Conservation (phyloP, 768 basidiomycete genomes). For the Rossbeevera mucosa region DNA sequence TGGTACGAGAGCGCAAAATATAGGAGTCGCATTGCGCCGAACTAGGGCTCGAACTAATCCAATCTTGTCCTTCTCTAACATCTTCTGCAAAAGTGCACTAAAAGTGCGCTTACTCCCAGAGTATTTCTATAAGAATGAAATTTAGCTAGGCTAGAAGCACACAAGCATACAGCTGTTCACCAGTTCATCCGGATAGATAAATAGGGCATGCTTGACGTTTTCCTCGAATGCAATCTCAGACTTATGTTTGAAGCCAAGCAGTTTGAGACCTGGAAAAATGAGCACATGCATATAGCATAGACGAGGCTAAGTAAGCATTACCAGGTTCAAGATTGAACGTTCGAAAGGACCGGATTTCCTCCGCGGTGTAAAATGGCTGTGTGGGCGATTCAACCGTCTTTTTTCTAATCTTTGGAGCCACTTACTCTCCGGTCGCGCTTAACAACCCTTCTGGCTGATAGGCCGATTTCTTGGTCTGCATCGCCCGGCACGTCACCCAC, state of each 20-base stretch:
- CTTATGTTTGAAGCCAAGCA: conserved; percentile 87
- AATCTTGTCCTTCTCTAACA: conserved; percentile 76
- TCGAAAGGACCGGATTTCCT: conserved; percentile 77
- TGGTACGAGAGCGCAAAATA: conserved; percentile 81
- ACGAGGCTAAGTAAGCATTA: conserved; percentile 26
- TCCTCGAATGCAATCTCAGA: conserved; percentile 74
- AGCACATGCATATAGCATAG: not conserved
- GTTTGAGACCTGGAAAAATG: conserved; percentile 60
- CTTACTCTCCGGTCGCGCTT: conserved; percentile 48
- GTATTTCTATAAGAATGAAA: conserved; percentile 47
- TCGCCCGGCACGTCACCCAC: conserved; percentile 25
- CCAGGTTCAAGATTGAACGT: conserved; percentile 77
- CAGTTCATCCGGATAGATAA: conserved; percentile 89
- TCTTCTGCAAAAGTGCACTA: conserved; percentile 76
- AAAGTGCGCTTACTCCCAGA: conserved; percentile 93
- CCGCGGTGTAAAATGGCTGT: conserved; percentile 81
- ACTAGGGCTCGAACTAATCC: conserved; percentile 70
- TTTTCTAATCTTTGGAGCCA: not conserved
- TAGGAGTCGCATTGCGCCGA: conserved; percentile 67
- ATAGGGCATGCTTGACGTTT: conserved; percentile 86
- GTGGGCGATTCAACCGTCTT: conserved; percentile 1
- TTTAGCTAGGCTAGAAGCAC: not conserved
- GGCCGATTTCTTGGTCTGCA: conserved; percentile 36
- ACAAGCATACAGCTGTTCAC: conserved; percentile 37
- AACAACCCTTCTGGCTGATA: conserved; percentile 42